These are phyloP conservation scores for Pythium apleroticum DNA, from an alignment of 352 stramenopile genomes.

Conservation along the genomic window DNA sequence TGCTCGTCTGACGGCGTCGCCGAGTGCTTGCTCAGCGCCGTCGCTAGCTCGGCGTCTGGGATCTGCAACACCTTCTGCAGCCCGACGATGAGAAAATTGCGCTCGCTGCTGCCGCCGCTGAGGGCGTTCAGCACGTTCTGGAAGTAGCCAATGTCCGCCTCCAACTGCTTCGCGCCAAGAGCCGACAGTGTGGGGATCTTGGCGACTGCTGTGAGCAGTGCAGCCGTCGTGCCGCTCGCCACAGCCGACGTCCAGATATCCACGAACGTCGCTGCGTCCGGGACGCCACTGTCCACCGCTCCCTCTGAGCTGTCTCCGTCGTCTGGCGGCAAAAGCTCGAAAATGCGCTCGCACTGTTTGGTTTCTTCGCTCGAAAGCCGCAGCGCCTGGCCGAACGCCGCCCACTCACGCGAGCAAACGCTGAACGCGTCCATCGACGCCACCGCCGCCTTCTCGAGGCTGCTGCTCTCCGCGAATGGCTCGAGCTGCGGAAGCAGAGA, in stretches of 20 bases:
- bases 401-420: constrained; percentile 59
- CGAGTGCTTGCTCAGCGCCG: constrained; percentile 9
- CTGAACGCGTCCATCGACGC: constrained; percentile 53
- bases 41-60: constrained; percentile 9
- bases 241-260: constrained; percentile 73
- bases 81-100: constrained; percentile 38
- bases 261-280: constrained; percentile 56
- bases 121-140: constrained; percentile 79
- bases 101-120: constrained; percentile 35
- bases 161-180: constrained; percentile 58
- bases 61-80: constrained; percentile 20
- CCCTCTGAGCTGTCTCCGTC: constrained; percentile 22
- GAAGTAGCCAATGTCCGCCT: constrained; percentile 75
- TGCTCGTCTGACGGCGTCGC: neutral
- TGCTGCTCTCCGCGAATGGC: constrained; percentile 76
- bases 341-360: constrained; percentile 48
- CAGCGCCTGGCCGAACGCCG: constrained; percentile 44
- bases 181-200: constrained; percentile 62
- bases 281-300: neutral
- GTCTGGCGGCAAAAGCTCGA: constrained; percentile 21
- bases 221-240: constrained; percentile 62
- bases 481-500: constrained; percentile 81
- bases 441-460: constrained; percentile 50
- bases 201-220: constrained; percentile 48
- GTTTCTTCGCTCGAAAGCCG: constrained; percentile 42